phyloP scores from a whole-genome alignment of 1,284 basidiomycete genomes.

The Ustilago sp. region DNA sequence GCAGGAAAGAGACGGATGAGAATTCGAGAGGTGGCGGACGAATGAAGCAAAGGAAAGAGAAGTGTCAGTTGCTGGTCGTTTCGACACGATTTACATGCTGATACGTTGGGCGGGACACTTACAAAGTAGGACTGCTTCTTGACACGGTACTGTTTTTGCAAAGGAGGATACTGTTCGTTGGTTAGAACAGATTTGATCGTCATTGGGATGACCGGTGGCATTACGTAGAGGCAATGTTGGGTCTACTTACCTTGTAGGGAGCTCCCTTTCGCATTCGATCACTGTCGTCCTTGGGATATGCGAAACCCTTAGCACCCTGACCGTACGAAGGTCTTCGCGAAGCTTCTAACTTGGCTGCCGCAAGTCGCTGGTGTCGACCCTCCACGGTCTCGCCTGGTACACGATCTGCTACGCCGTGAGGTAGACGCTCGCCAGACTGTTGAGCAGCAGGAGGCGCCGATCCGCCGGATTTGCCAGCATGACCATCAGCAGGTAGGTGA shows the following conservation, averaged over 20 bases:
- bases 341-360: slow-evolving; percentile 58
- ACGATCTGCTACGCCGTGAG: slow-evolving; percentile 54
- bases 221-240: too few species aligned
- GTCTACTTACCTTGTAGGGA: slow-evolving; percentile 62
- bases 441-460: slow-evolving; percentile 22
- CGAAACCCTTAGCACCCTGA: slow-evolving; percentile 57
- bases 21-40: neutral
- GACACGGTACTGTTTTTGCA: slow-evolving; percentile 60
- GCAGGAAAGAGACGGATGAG: neutral
- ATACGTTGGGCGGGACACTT: slow-evolving; percentile 19
- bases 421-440: slow-evolving; percentile 27
- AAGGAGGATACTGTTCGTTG: slow-evolving; percentile 58
- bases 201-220: slow-evolving; percentile 24
- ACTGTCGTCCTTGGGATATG: slow-evolving; percentile 59
- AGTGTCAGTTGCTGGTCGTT: neutral
- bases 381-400: slow-evolving; percentile 64
- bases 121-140: slow-evolving; percentile 65
- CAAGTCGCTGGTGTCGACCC: slow-evolving; percentile 56
- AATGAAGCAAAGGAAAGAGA: neutral
- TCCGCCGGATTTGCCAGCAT: slow-evolving; percentile 11
- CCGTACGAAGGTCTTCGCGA: slow-evolving; percentile 56
- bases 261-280: slow-evolving; percentile 61
- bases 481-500: slow-evolving; percentile 42
- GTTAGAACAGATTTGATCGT: slow-evolving; percentile 50
- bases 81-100: too few species aligned